These are phyloP conservation scores for Sarocladiaceae sp. DNA, from an alignment of 2,329 filamentous ascomycete species.

Conservation along the genomic window DNA sequence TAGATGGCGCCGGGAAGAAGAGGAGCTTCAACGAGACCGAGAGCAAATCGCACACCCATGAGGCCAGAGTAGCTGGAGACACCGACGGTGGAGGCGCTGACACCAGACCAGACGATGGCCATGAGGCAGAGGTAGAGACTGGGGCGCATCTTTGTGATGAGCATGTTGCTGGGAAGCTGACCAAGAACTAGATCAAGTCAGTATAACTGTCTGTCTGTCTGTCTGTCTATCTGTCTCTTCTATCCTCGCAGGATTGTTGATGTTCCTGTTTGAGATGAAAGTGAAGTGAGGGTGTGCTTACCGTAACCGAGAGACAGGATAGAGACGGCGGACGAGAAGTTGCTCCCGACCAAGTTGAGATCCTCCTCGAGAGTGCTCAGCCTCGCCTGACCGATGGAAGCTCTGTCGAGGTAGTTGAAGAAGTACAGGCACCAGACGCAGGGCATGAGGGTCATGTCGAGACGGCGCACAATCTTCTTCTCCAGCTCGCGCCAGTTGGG, in stretches of 20 bases:
- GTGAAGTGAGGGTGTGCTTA: no score
- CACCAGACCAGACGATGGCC: conserved; percentile 15
- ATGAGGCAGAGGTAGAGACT: conserved; percentile 16
- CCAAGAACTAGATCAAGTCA: conserved; percentile 11
- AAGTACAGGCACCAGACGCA: conserved; percentile 16
- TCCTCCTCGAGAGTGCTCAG: conserved; percentile 15
- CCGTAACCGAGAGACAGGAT: conserved; percentile 15
- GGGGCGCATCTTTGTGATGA: conserved; percentile 13
- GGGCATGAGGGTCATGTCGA: conserved; percentile 16
- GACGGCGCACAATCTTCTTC: conserved; percentile 15
- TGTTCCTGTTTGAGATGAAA: no score
- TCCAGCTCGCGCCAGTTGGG: conserved; percentile 16
- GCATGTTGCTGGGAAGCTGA: conserved; percentile 14
- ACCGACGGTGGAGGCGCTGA: conserved; percentile 17
- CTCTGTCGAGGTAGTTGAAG: conserved; percentile 16
- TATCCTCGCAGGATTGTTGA: no score
- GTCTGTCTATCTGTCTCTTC: no score
- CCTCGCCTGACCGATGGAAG: conserved; percentile 16
- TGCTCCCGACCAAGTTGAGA: conserved; percentile 13
- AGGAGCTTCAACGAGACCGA: conserved; percentile 19
- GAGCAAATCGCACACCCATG: conserved; percentile 15
- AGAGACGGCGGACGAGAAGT: conserved; percentile 15
- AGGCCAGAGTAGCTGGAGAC: conserved; percentile 11
- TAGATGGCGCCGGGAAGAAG: neutral
- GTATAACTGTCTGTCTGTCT: no score